Evolutionary conservation across 2,329 filamentous ascomycete species (phyloP).

Genomic region (Emmonsia crescens): DNA sequence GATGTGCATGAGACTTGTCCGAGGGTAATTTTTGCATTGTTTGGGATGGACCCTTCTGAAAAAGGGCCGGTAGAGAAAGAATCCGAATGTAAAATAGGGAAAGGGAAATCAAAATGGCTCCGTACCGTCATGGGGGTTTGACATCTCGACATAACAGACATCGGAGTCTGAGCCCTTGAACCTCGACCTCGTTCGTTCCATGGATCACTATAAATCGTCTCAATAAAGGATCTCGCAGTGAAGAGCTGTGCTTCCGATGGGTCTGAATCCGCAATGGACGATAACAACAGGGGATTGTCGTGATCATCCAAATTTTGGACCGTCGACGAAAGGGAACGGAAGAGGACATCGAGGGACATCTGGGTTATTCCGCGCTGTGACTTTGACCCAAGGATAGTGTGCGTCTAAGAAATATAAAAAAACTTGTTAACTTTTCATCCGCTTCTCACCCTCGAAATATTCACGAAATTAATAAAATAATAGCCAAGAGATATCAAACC

Average conservation of each 20-base stretch:
- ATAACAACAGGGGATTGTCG: conserved; percentile 51
- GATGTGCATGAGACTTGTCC: conserved; percentile 6
- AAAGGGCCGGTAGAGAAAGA: conserved; percentile 12
- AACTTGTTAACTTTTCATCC: not conserved
- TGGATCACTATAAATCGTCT: conserved; percentile 61
- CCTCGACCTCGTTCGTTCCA: conserved; percentile 46
- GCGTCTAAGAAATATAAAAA: conserved; percentile 51
- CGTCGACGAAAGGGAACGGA: conserved; percentile 63
- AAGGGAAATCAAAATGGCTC: conserved; percentile 24
- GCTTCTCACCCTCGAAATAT: not conserved
- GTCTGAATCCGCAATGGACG: conserved; percentile 66
- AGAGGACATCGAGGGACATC: conserved; percentile 80
- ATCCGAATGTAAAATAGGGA: conserved; percentile 14
- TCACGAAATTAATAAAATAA: not conserved
- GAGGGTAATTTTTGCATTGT: conserved; percentile 8
- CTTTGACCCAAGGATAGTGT: conserved; percentile 86
- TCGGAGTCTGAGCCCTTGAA: conserved; percentile 58
- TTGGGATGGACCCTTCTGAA: conserved; percentile 8
- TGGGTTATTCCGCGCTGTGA: conserved; percentile 83
- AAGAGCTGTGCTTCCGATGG: conserved; percentile 69
- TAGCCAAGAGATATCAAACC: conserved; percentile 40
- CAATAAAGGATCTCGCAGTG: conserved; percentile 65
- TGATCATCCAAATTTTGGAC: conserved; percentile 50
- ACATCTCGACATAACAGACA: conserved; percentile 48
- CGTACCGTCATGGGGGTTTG: conserved; percentile 36